These are phyloP conservation scores for Talaromyces sp. DNA, from an alignment of 2,329 filamentous ascomycete genomes.

Conservation along the genomic window DNA sequence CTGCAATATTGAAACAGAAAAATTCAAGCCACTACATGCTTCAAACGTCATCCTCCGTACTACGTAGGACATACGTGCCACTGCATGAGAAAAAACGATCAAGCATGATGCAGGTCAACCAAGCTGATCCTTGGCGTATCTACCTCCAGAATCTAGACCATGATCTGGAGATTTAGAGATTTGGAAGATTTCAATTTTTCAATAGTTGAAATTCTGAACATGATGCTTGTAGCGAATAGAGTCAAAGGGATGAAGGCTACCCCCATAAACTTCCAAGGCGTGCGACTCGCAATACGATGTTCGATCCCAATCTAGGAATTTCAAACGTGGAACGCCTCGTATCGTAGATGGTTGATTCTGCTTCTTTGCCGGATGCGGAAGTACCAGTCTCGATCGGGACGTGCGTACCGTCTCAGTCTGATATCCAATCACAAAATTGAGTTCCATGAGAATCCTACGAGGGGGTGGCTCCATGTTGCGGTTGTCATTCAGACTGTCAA, in stretches of 20 bases:
- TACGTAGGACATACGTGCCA: constrained; percentile 2
- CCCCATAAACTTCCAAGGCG: not conserved
- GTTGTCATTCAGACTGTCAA: not conserved
- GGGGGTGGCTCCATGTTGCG: not conserved
- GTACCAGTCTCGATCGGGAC: not conserved
- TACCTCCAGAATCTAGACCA: not conserved
- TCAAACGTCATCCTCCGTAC: not conserved
- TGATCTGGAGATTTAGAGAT: not conserved
- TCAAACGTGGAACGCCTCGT: not conserved
- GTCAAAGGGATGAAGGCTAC: not conserved
- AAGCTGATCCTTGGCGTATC: not conserved
- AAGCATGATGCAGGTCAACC: not conserved
- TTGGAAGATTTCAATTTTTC: not conserved
- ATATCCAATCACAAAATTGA: not conserved
- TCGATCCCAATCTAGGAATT: not conserved
- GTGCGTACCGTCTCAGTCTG: not conserved
- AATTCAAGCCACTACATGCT: not conserved
- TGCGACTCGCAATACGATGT: not conserved
- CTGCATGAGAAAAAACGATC: not conserved
- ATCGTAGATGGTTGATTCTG: not conserved
- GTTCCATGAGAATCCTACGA: not conserved
- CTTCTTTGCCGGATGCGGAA: not conserved
- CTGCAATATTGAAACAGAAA: not conserved
- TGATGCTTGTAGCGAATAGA: not conserved
- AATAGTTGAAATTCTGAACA: not conserved